phyloP scores from a whole-genome alignment of 2,329 filamentous ascomycete genomes.

The Alternaria dauci region DNA sequence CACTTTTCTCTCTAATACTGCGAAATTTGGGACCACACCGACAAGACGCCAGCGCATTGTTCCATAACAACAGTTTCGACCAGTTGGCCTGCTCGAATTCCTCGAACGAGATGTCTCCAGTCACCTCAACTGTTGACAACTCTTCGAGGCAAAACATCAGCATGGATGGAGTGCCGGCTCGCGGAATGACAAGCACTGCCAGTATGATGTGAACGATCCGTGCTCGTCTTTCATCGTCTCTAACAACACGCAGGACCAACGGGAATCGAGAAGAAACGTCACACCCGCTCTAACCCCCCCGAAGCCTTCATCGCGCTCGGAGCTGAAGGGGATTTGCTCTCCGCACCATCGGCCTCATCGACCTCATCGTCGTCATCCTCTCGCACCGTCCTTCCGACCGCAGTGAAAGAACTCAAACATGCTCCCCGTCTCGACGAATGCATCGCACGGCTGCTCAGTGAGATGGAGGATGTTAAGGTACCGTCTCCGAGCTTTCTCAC shows the following conservation, averaged over 20 bases:
- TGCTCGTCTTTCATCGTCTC: not conserved
- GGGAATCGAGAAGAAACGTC: not conserved
- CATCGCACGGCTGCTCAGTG: not conserved
- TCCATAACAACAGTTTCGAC: not conserved
- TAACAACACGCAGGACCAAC: not conserved
- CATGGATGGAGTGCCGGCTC: not conserved
- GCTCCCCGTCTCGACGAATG: not conserved
- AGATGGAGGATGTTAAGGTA: not conserved
- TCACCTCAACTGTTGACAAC: not conserved
- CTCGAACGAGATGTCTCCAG: not conserved
- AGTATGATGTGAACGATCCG: not conserved
- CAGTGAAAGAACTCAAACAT: not conserved
- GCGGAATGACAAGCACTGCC: not conserved
- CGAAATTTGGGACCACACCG: not conserved
- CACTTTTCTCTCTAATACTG: not conserved
- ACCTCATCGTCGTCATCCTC: not conserved
- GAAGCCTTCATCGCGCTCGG: not conserved
- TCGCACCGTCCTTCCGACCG: not conserved
- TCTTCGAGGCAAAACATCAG: not conserved
- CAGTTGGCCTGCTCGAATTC: not conserved
- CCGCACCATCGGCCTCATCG: not conserved
- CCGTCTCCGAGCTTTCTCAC: not conserved
- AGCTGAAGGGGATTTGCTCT: not conserved
- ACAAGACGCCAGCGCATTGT: not conserved
- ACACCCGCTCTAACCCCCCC: not conserved